Evolutionary conservation across 192 early-diverging fungal species (phyloP).

Genomic region (Entrophospora sp.): DNA sequence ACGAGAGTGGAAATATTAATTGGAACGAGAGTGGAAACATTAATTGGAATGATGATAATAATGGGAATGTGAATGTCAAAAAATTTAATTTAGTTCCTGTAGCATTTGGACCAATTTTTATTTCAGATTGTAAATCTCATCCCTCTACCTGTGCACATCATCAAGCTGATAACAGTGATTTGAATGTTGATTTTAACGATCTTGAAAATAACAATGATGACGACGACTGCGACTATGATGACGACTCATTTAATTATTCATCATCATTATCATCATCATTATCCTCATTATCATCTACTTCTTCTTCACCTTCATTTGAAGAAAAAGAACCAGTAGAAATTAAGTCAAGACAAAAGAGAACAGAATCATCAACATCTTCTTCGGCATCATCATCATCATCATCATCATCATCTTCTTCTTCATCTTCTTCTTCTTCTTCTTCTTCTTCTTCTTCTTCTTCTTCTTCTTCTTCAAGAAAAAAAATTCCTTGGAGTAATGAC

Average conservation of each 20-base stretch:
- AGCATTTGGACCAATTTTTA: conserved; percentile 11
- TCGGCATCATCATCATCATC: not conserved
- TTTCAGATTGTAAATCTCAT: not conserved
- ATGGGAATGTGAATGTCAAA: not conserved
- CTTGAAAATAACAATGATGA: too few species aligned
- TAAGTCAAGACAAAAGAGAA: too few species aligned
- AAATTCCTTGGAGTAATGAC: conserved; percentile 14
- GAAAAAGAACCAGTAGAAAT: too few species aligned
- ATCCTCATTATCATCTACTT: too few species aligned
- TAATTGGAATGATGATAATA: not conserved
- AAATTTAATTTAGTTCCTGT: conserved; percentile 7
- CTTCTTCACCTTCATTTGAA: too few species aligned
- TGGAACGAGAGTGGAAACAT: not conserved
- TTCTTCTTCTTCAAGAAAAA: not conserved
- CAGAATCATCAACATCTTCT: not conserved
- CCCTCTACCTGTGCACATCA: conserved; percentile 3
- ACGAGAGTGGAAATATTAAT: not conserved
- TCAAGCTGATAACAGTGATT: not conserved
- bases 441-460: not conserved
- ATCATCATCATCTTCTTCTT: not conserved
- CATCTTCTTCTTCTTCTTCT: not conserved
- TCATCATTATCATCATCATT: too few species aligned
- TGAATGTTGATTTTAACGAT: not conserved
- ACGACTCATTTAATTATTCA: too few species aligned
- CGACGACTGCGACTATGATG: too few species aligned